phyloP scores from a whole-genome alignment of 495 filamentous ascomycete species.

The Pyrenopolyporus hunteri region DNA sequence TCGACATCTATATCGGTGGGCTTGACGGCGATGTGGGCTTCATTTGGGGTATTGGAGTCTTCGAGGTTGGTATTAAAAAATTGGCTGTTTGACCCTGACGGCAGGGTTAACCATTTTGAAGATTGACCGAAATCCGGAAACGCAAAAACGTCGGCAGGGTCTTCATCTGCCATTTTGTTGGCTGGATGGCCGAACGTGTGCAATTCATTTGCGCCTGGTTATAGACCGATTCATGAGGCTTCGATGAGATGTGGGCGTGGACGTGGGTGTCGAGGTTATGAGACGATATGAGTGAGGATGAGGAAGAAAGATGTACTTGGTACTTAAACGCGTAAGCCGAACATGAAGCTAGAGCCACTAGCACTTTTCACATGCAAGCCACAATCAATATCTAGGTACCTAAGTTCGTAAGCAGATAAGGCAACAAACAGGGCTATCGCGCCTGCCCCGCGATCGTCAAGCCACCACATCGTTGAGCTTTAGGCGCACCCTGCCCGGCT shows the following conservation, averaged over 20 bases:
- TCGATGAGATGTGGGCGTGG: not conserved
- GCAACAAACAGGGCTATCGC: too few relatives aligned
- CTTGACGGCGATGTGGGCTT: constrained; percentile 11
- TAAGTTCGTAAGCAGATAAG: too few relatives aligned
- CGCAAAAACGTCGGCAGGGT: constrained; percentile 67
- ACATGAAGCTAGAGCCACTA: too few relatives aligned
- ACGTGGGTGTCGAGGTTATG: not conserved
- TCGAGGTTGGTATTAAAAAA: constrained; percentile 30
- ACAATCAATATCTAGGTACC: not conserved
- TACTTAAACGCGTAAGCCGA: not conserved
- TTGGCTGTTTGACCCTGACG: constrained; percentile 19
- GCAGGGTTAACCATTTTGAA: constrained; percentile 45
- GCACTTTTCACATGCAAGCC: not conserved
- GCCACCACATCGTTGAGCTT: too few relatives aligned
- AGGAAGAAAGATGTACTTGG: not conserved
- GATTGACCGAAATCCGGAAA: constrained; percentile 70
- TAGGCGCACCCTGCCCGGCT: too few relatives aligned
- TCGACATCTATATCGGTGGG: constrained; percentile 26
- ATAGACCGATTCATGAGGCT: not conserved
- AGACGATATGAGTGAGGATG: not conserved
- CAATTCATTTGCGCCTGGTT: constrained; percentile 21
- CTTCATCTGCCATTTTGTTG: constrained; percentile 53
- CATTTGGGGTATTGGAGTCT: not conserved
- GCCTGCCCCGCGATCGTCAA: too few relatives aligned
- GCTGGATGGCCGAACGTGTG: not conserved